A percentile compares a stretch with the other conserved stretches of the same genome.
Conservation (phyloP, 345 rosid genomes). For the Dipteronia dyeriana region DNA sequence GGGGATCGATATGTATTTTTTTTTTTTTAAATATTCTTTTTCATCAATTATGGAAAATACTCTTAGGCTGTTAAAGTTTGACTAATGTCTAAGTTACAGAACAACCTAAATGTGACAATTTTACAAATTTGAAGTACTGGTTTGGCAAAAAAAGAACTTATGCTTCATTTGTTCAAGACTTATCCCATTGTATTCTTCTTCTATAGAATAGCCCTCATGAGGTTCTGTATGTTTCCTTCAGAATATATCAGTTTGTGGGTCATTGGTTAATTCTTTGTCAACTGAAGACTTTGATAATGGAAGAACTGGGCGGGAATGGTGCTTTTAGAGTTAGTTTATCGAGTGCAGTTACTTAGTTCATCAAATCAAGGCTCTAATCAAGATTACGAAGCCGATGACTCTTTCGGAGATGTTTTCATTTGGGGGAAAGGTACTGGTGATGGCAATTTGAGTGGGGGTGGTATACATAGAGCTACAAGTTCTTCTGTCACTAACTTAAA, state of each 20-base stretch:
- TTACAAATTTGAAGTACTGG: too few species aligned
- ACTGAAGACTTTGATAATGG: conserved; percentile 80
- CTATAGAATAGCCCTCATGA: too few species aligned
- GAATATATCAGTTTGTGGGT: conserved; percentile 63
- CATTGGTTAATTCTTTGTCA: conserved; percentile 65
- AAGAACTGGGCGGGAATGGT: conserved; percentile 61
- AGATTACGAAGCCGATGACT: conserved; percentile 78
- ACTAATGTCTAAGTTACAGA: too few species aligned
- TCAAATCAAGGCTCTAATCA: conserved; percentile 84
- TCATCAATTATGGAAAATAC: too few species aligned
- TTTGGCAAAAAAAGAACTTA: too few species aligned
- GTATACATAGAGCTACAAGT: conserved; percentile 50
- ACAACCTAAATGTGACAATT: too few species aligned
- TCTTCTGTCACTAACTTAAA: conserved; percentile 48
- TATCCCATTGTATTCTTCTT: too few species aligned
- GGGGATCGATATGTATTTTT: too few species aligned
- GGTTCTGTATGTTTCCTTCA: conserved; percentile 53
- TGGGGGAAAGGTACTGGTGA: conserved; percentile 82
- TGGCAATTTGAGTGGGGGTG: conserved; percentile 73
- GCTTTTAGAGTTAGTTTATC: conserved; percentile 79
- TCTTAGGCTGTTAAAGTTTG: too few species aligned
- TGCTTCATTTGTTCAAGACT: too few species aligned
- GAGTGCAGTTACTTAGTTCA: conserved; percentile 80
- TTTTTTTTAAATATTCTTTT: too few species aligned
- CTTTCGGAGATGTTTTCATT: conserved; percentile 75